A percentile compares a stretch with the other conserved stretches of the same genome.
Evolutionary conservation across 305 asterid species (phyloP).

Genomic region (Ilex paraguariensis): DNA sequence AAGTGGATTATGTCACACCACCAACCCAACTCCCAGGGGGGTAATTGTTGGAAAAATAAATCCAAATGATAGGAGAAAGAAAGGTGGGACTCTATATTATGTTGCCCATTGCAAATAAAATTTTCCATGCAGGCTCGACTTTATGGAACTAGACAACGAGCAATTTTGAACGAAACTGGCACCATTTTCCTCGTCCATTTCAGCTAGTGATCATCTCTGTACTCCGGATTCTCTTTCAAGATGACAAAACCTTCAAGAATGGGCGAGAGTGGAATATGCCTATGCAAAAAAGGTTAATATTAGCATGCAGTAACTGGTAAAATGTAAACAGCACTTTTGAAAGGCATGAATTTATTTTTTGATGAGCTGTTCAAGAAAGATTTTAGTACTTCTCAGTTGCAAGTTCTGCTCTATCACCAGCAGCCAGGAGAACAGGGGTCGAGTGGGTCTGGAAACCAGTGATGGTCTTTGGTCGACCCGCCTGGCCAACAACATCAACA

Average conservation of each 20-base stretch:
- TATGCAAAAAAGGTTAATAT: constrained; percentile 19
- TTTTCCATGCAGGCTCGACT: too few species aligned
- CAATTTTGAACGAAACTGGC: too few species aligned
- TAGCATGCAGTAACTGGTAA: background rate
- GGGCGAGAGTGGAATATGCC: constrained; percentile 83
- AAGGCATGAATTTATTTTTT: constrained; percentile 1
- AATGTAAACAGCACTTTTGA: too few species aligned
- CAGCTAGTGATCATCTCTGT: constrained; percentile 50
- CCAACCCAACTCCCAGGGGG: too few species aligned
- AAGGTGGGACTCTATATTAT: too few species aligned
- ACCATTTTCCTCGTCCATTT: too few species aligned
- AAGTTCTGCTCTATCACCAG: constrained; percentile 96
- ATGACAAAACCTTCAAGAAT: constrained; percentile 94
- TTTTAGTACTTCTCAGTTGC: constrained; percentile 76
- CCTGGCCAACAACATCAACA: constrained; percentile 94
- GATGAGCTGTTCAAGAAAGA: too few species aligned
- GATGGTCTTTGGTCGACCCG: constrained; percentile 95
- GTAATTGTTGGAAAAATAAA: too few species aligned
- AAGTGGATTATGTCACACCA: too few species aligned
- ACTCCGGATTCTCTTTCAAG: constrained; percentile 83
- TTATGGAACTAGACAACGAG: too few species aligned
- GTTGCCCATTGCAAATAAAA: too few species aligned
- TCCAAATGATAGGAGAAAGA: too few species aligned
- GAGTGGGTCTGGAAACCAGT: constrained; percentile 96
- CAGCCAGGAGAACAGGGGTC: constrained; percentile 87